phyloP scores from a whole-genome alignment of 1,284 basidiomycete genomes.

The Tylopilus sp. region DNA sequence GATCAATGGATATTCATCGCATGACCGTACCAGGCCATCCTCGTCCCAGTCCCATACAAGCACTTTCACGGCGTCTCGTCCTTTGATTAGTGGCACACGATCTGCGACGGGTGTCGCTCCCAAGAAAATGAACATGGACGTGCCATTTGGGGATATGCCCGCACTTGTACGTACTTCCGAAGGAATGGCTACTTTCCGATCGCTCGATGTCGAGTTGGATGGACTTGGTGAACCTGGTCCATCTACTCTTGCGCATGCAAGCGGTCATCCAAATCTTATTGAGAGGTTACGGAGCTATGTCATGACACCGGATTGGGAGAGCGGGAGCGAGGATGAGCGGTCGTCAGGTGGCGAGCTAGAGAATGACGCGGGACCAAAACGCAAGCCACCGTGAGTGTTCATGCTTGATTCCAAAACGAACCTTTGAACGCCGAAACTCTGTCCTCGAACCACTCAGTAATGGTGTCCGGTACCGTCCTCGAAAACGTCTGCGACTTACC shows the following conservation, averaged over 20 bases:
- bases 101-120: constrained; percentile 4
- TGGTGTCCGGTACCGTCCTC: constrained; percentile 38
- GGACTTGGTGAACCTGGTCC: constrained; percentile 34
- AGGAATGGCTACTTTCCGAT: constrained; percentile 64
- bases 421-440: constrained; percentile 4
- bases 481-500: constrained; percentile 42
- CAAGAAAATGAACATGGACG: constrained; percentile 31
- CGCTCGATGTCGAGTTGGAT: constrained; percentile 48
- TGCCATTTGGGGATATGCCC: constrained; percentile 58
- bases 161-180: constrained; percentile 77
- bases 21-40: constrained; percentile 18
- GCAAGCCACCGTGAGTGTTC: constrained; percentile 50
- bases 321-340: constrained; percentile 38
- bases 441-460: constrained; percentile 32
- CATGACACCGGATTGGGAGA: constrained; percentile 39
- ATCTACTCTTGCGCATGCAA: constrained; percentile 32
- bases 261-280: constrained; percentile 20
- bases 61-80: constrained; percentile 8
- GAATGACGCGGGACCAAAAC: constrained; percentile 51
- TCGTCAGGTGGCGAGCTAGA: constrained; percentile 34
- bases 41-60: constrained; percentile 11
- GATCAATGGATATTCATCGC: constrained; percentile 27
- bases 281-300: constrained; percentile 32
- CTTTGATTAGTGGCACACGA: constrained; percentile 19
- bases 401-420: constrained; percentile 7